These are phyloP conservation scores for Penicillium sp. DNA, from an alignment of 2,329 filamentous ascomycete species.

Conservation along the genomic window DNA sequence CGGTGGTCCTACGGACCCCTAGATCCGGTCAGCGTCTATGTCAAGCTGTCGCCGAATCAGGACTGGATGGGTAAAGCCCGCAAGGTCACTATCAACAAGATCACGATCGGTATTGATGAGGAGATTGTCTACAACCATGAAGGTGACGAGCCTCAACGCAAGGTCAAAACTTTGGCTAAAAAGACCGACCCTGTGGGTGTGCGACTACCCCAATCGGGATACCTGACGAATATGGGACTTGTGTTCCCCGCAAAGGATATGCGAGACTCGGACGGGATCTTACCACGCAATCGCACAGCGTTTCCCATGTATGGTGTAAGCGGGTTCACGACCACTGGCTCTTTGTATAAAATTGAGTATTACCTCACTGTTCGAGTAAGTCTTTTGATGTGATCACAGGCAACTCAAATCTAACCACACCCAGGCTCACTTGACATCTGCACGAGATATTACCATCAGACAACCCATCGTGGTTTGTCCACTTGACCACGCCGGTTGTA, in stretches of 20 bases:
- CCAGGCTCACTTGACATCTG: conserved; percentile 83
- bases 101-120: conserved; percentile 91
- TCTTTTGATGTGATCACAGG: not conserved
- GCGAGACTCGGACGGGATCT: conserved; percentile 80
- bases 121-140: conserved; percentile 99
- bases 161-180: conserved; percentile 82
- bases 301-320: conserved; percentile 87
- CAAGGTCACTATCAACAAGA: conserved; percentile 89
- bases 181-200: conserved; percentile 78
- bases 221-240: conserved; percentile 86
- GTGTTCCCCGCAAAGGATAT: conserved; percentile 89
- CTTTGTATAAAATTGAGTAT: conserved; percentile 97
- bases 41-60: conserved; percentile 87
- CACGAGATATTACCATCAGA: conserved; percentile 81
- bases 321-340: conserved; percentile 91
- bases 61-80: conserved; percentile 90
- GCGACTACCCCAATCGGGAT: conserved; percentile 86
- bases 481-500: conserved; percentile 90
- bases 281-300: conserved; percentile 78
- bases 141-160: conserved; percentile 89
- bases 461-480: conserved; percentile 96
- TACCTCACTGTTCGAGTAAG: conserved; percentile 87
- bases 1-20: conserved; percentile 95
- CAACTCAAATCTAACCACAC: not conserved
- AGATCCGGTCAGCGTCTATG: conserved; percentile 93